These are phyloP conservation scores for Populus simonii DNA, from an alignment of 345 rosid species.

Conservation along the genomic window DNA sequence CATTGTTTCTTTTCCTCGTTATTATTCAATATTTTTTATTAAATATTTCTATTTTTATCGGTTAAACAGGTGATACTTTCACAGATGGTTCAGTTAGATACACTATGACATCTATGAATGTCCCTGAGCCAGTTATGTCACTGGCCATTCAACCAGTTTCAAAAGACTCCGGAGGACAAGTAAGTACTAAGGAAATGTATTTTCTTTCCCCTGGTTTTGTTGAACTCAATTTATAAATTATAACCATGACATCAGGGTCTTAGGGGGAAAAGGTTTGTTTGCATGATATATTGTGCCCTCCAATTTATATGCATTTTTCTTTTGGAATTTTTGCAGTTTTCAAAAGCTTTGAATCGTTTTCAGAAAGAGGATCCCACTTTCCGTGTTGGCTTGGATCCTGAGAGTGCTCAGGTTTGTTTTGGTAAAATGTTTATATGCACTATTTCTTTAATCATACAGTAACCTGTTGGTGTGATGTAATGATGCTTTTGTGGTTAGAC, in stretches of 20 bases:
- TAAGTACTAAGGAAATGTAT: conserved; percentile 31
- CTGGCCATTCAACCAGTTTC: conserved; percentile 96
- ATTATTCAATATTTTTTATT: neutral
- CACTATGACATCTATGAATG: conserved; percentile 99
- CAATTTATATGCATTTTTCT: neutral
- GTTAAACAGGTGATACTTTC: conserved; percentile 77
- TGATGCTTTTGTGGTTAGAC: conserved; percentile 50
- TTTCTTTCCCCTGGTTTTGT: neutral
- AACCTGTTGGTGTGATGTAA: neutral
- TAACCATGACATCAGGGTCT: neutral
- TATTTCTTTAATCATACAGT: neutral
- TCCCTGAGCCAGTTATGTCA: conserved; percentile 99
- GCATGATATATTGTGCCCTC: neutral
- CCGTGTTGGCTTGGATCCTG: conserved; percentile 97
- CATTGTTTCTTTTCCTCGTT: conserved; percentile 4
- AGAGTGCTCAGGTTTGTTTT: conserved; percentile 80
- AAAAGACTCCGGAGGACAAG: conserved; percentile 97
- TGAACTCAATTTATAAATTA: neutral
- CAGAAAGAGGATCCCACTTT: conserved; percentile 97
- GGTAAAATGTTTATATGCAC: conserved; percentile 2
- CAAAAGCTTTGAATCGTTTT: conserved; percentile 95
- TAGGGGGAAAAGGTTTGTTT: neutral
- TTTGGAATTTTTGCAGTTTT: conserved; percentile 49
- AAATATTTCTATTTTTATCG: conserved; percentile 1
- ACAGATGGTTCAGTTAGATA: conserved; percentile 89